These are phyloP conservation scores for Venturia asperata DNA, from an alignment of 2,329 filamentous ascomycete genomes.

Conservation along the genomic window DNA sequence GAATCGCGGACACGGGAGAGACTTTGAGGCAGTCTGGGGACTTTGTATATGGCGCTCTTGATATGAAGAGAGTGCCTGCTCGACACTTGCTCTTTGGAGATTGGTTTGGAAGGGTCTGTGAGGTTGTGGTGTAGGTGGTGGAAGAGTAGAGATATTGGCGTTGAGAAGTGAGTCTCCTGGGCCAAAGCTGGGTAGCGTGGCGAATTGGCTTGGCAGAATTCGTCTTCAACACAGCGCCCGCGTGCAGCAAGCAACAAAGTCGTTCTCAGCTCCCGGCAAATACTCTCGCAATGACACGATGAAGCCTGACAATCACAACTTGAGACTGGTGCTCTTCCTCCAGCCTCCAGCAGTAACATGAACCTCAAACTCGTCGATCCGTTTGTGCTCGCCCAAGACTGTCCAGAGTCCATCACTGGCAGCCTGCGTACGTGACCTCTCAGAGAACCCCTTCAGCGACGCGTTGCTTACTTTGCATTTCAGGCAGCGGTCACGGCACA, in stretches of 20 bases:
- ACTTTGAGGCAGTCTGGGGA: not conserved
- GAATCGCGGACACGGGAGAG: slow-evolving; percentile 8
- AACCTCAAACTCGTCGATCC: slow-evolving; percentile 67
- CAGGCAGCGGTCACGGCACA: slow-evolving; percentile 56
- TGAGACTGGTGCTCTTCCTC: slow-evolving; percentile 4
- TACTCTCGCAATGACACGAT: slow-evolving; percentile 6
- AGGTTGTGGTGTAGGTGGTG: not conserved
- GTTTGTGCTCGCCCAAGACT: slow-evolving; percentile 69
- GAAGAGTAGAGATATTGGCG: not conserved
- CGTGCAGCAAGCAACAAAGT: not conserved
- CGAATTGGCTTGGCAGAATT: not conserved
- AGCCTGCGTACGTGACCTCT: slow-evolving; percentile 58
- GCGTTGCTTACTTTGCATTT: slow-evolving; percentile 19
- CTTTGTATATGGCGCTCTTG: not conserved
- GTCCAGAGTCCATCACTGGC: slow-evolving; percentile 81
- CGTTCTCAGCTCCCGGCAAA: not conserved
- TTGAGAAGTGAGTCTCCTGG: not conserved
- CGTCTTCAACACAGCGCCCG: not conserved
- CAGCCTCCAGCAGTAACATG: slow-evolving; percentile 41
- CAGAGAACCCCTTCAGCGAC: slow-evolving; percentile 7
- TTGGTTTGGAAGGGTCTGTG: not conserved
- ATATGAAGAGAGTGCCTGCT: slow-evolving; percentile 3
- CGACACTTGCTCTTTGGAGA: not conserved
- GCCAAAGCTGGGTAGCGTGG: not conserved
- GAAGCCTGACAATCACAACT: not conserved